phyloP scores from a whole-genome alignment of 768 basidiomycete species.

The Kwoniella newhampshirensis region DNA sequence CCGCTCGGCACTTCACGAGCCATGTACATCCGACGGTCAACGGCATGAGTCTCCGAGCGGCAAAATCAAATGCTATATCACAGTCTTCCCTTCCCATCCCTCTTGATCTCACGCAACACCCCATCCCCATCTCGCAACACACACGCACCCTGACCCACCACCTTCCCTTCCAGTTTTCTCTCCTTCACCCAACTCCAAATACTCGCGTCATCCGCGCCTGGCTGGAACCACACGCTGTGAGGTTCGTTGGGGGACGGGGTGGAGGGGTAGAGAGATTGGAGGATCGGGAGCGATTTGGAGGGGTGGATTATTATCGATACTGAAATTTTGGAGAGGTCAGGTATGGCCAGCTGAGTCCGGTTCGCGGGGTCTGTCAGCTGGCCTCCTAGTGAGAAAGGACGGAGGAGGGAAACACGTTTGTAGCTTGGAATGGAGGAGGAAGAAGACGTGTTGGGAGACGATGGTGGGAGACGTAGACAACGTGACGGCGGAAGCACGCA shows the following conservation, averaged over 20 bases:
- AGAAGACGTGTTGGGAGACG: no score
- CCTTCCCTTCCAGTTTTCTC: slow-evolving; percentile 64
- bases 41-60: no score
- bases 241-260: slow-evolving; percentile 55
- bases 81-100: not conserved
- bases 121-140: slow-evolving; percentile 72
- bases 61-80: no score
- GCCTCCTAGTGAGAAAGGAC: no score
- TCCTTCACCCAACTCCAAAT: slow-evolving; percentile 68
- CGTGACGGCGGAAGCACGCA: slow-evolving; percentile 24
- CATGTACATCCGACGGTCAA: no score
- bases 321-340: slow-evolving; percentile 34
- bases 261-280: slow-evolving; percentile 37
- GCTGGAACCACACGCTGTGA: slow-evolving; percentile 83
- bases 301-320: slow-evolving; percentile 49
- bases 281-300: slow-evolving; percentile 24
- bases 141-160: slow-evolving; percentile 81
- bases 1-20: no score
- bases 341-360: slow-evolving; percentile 22
- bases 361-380: no score
- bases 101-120: slow-evolving; percentile 12
- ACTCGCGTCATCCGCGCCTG: slow-evolving; percentile 71
- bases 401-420: no score
- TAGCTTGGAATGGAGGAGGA: no score
- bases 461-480: no score